Percentiles rank a stretch among this genome's conserved stretches.
Conservation (phyloP, 495 filamentous ascomycete genomes). For the Aspergillus olivimuriae region DNA sequence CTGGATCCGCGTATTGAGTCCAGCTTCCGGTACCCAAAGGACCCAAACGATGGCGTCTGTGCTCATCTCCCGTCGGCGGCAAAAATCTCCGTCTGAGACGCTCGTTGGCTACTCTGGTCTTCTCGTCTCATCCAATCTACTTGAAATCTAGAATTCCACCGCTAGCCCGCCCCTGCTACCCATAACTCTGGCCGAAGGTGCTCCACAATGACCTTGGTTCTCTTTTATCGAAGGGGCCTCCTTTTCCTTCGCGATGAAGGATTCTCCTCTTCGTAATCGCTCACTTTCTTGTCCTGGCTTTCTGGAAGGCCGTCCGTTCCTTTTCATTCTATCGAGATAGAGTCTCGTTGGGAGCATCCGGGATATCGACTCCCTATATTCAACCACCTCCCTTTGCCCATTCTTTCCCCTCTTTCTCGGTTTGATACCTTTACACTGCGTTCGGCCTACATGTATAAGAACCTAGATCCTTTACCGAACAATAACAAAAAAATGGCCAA, state of each 20-base stretch:
- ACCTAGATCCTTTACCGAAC: background rate
- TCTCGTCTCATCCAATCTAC: conserved; percentile 12
- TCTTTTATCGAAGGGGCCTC: conserved; percentile 6
- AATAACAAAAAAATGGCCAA: conserved; percentile 18
- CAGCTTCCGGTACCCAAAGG: background rate
- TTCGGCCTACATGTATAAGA: background rate
- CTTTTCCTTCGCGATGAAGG: conserved; percentile 8
- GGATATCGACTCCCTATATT: background rate
- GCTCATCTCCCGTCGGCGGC: conserved; percentile 3
- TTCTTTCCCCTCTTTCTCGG: conserved; percentile 7
- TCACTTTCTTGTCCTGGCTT: conserved; percentile 23
- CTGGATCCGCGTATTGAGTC: conserved; percentile 2
- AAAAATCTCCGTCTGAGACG: conserved; percentile 7
- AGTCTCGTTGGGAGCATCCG: conserved; percentile 12
- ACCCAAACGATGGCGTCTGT: background rate
- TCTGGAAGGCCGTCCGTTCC: conserved; percentile 47
- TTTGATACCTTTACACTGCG: conserved; percentile 8
- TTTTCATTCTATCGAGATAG: conserved; percentile 23
- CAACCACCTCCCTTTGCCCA: conserved; percentile 5
- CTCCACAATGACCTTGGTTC: conserved; percentile 15
- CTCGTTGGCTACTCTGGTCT: conserved; percentile 6
- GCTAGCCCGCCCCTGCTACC: conserved; percentile 14
- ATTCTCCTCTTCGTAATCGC: conserved; percentile 11
- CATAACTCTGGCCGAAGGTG: conserved; percentile 14
- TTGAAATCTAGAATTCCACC: conserved; percentile 8